These are phyloP conservation scores for Staphylotrichum tortipilum DNA, from an alignment of 495 filamentous ascomycete species.

Conservation along the genomic window DNA sequence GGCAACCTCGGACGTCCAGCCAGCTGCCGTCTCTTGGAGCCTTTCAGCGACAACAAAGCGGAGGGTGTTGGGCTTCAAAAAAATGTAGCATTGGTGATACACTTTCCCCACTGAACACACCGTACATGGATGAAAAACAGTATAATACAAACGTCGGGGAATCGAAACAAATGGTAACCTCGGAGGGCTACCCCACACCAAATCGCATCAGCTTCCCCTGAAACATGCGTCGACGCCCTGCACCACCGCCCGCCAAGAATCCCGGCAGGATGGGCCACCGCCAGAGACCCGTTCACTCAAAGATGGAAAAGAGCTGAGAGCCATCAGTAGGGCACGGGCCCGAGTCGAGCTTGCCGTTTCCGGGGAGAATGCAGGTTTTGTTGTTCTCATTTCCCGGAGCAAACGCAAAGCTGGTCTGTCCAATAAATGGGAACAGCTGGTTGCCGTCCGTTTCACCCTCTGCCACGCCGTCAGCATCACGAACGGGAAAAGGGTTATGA, in stretches of 20 bases:
- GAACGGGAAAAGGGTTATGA: background rate
- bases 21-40: too few species aligned
- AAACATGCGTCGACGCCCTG: background rate
- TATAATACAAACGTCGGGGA: background rate
- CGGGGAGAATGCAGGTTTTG: conserved; percentile 35
- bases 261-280: background rate
- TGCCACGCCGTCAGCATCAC: conserved; percentile 10
- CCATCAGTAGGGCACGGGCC: conserved; percentile 34
- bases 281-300: conserved; percentile 14
- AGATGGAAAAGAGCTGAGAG: conserved; percentile 39
- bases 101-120: background rate
- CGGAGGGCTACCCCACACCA: background rate
- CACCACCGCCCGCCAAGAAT: too few species aligned
- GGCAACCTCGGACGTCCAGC: background rate
- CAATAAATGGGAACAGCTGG: conserved; percentile 36
- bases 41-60: too few species aligned
- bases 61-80: background rate
- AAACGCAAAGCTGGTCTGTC: conserved; percentile 32
- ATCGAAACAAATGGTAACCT: background rate
- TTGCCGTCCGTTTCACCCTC: conserved; percentile 35
- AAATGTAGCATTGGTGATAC: background rate
- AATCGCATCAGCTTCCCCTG: background rate
- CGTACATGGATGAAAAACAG: background rate
- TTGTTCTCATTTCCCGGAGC: conserved; percentile 34
- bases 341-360: conserved; percentile 30